A percentile compares a stretch with the other conserved stretches of the same genome.
These are phyloP conservation scores for Trichoderma breve DNA, from an alignment of 2,329 filamentous ascomycete species.

Conservation along the genomic window DNA sequence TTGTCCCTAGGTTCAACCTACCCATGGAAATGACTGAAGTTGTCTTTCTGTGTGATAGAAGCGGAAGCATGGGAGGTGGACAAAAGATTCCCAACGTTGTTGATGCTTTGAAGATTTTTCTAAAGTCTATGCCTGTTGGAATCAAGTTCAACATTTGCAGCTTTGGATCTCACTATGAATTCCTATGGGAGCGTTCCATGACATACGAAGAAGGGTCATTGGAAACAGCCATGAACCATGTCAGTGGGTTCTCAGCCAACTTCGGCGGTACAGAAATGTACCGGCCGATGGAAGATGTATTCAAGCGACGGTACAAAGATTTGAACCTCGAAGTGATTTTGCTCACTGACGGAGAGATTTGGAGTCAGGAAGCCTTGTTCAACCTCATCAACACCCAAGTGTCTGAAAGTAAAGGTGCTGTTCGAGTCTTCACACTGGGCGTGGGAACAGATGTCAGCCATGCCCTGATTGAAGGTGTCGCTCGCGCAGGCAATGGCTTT, in stretches of 20 bases:
- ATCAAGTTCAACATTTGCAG: constrained; percentile 69
- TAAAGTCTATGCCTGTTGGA: constrained; percentile 63
- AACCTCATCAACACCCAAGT: constrained; percentile 44
- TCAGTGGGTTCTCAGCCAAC: constrained; percentile 43
- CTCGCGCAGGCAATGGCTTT: constrained; percentile 55
- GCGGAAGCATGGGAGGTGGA: constrained; percentile 58
- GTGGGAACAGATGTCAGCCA: constrained; percentile 52
- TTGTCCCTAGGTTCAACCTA: constrained; percentile 68
- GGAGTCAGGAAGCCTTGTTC: constrained; percentile 45
- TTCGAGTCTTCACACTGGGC: constrained; percentile 55
- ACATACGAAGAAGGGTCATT: constrained; percentile 46
- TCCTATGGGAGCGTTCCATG: constrained; percentile 49
- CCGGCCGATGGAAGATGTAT: constrained; percentile 42
- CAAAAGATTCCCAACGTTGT: constrained; percentile 53
- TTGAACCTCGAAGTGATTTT: constrained; percentile 54
- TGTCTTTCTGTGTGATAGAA: constrained; percentile 71
- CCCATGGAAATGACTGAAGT: constrained; percentile 58
- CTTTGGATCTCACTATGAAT: constrained; percentile 51
- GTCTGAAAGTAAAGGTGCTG: constrained; percentile 38
- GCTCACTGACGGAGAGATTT: constrained; percentile 57
- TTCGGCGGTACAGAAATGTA: constrained; percentile 56
- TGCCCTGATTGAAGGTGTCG: constrained; percentile 53
- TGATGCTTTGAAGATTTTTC: constrained; percentile 58
- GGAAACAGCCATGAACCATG: constrained; percentile 42
- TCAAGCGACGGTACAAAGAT: constrained; percentile 43